Evolutionary conservation across 805 yeast species (phyloP), one percentile per base, ranked within the genome.

Genomic region (Schizosaccharomyces japonicus): DNA sequence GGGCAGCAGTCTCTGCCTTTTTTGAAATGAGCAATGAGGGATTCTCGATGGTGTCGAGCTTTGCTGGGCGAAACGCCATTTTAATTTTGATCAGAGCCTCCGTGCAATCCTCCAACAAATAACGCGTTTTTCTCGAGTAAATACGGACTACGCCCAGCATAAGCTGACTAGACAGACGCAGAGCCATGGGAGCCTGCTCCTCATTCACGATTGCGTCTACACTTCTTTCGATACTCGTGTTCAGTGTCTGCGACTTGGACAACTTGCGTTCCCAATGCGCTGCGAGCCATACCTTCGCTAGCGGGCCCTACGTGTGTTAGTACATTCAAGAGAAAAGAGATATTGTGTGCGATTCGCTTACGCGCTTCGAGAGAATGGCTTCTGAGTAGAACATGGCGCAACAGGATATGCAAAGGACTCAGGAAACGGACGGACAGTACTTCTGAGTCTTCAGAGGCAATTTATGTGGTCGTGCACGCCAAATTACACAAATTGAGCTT

Each of bases 251-350:
- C 48, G 72, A 73, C 55, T 78, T 78, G 39, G 84, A 70, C 30
- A 81, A 69, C 53, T 76, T 78, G 55, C 75, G 73, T 54, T 84
- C 93, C 62, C 84, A 70, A 58, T 81, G 84, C 19, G 94, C 87
- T 7, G 95, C 95, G 44, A 84, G 67, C 95, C 95, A 84, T 6
- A 83, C 84, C 53, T 78, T 80, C 2, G 92, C 93, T 51, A 84
- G 65, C 1, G 94, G 94, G 2, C 94, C 92, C 57, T 76, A 28
- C 13, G 27, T 19, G 33, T 8, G 10, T 13, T n/a, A 17, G 40
- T 15, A 15, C 33, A 29, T 26, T 27, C 19, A 13, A 44, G 17
- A 25, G 21, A 36, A 23, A 28, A 27, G 11, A 30, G 21, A 10
- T 25, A 36, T 15, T 8, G n/a, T 36, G 17, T 25, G 21, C 39